These are phyloP conservation scores for Tetrapisispora namnaoensis DNA, from an alignment of 805 yeast genomes.

Conservation along the genomic window DNA sequence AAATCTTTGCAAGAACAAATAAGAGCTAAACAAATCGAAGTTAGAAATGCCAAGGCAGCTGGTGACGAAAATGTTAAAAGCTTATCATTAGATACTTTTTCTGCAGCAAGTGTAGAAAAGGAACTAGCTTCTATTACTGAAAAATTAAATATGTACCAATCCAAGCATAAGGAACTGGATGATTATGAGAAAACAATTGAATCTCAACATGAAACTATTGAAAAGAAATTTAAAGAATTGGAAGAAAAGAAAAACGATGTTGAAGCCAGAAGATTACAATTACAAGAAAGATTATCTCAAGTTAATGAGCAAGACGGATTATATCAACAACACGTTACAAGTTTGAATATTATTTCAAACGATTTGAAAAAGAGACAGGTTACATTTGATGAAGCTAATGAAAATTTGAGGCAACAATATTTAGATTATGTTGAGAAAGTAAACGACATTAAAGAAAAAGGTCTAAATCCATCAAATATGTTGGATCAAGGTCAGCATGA, in stretches of 20 bases:
- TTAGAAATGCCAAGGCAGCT: constrained; percentile 53
- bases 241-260: constrained; percentile 33
- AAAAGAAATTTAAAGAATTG: constrained; percentile 22
- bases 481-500: constrained; percentile 7
- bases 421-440: constrained; percentile 28
- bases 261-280: constrained; percentile 27
- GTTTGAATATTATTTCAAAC: constrained; percentile 28
- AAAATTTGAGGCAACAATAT: constrained; percentile 32
- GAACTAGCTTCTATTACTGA: constrained; percentile 32
- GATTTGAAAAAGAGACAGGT: constrained; percentile 30
- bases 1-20: constrained; percentile 48
- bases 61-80: constrained; percentile 61
- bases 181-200: constrained; percentile 33
- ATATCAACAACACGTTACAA: constrained; percentile 31
- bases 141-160: constrained; percentile 19
- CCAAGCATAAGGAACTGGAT: constrained; percentile 29
- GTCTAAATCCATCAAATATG: background rate
- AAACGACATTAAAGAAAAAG: constrained; percentile 27
- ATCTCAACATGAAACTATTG: constrained; percentile 29
- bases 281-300: constrained; percentile 26
- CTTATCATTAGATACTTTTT: constrained; percentile 50
- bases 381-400: constrained; percentile 32
- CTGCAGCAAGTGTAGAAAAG: constrained; percentile 34
- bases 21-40: constrained; percentile 42
- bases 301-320: constrained; percentile 30